Base-by-base conservation (phyloP, 129 eudicot species). In the Lactuca saligna region DNA sequence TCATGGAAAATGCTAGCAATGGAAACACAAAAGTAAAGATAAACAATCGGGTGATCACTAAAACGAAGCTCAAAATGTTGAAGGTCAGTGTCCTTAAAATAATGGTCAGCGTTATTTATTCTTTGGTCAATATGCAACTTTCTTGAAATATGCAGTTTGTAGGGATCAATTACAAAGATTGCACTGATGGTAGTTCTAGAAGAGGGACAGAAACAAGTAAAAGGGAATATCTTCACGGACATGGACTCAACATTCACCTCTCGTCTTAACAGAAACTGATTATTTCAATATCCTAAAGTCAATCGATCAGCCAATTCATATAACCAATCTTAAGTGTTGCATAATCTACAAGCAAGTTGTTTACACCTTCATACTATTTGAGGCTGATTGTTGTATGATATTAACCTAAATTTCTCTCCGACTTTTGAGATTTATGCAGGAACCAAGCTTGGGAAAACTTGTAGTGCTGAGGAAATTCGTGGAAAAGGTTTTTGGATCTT, bases 291-390 rank as follows among this genome's bases (percentile, higher is more conserved):
- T 59, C 2, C 33, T 59, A 84, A 85, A 91, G 75, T 87, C 92
- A 57, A 85, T 91, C 85, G 86, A 91, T 54, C 90, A 91, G 66
- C 59, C 96, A 3, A 85, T 91, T 75, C 96, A 91, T 81, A 83
- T 91, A 63, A 54, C 57, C 49, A 84, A 87, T 72, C 48, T 17
- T 31, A 57, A 83, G 38, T 17, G 66, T 53, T 80, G 35, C 20
- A 34, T 91, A 35, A 75, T 87, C 73, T 91, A 91, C 86, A 87
- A 95, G 97, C 82, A 63, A 84, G 89, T 76, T 25, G 1, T 13
- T 57, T 17, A 35, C n/a, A 29, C 44, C 12, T 0, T 25, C 17
- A 5, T 15, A 16, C 46, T 31, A 42, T 42, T 42, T 9, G n/a
- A n/a, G 13, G 49, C 49, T 9, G 13, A 42, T 42, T 42, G 29